Evolutionary conservation across 2,329 filamentous ascomycete genomes (phyloP).

Genomic region (Phaeosphaeriaceae sp.): DNA sequence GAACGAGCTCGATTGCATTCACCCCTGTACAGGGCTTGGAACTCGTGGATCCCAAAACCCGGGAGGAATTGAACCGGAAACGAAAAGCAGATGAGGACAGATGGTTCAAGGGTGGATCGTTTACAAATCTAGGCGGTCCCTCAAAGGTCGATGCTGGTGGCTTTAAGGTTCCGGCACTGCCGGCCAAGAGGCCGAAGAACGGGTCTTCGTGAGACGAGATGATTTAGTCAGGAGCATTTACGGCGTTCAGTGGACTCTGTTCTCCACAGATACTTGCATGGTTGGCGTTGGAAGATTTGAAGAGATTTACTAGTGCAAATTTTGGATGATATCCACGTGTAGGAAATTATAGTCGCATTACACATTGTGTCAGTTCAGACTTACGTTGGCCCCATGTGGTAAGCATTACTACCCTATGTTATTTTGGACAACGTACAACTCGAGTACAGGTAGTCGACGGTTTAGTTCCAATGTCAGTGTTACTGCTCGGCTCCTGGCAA

Average conservation of each 20-base stretch:
- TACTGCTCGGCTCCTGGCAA: too few species aligned
- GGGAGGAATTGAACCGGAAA: slow-evolving; percentile 87
- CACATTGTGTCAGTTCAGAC: not conserved
- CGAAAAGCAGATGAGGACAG: slow-evolving; percentile 91
- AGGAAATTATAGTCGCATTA: too few species aligned
- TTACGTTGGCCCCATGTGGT: not conserved
- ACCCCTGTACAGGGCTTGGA: slow-evolving; percentile 94
- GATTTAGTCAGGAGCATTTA: not conserved
- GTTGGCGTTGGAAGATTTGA: not conserved
- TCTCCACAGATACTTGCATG: not conserved
- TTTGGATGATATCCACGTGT: too few species aligned
- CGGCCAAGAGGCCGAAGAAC: slow-evolving; percentile 68
- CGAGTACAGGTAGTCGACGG: too few species aligned
- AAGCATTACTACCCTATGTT: not conserved
- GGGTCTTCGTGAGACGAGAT: slow-evolving; percentile 9
- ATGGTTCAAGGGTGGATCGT: slow-evolving; percentile 97
- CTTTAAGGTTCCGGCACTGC: slow-evolving; percentile 84
- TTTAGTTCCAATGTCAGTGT: too few species aligned
- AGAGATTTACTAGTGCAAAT: too few species aligned
- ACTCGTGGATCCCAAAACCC: slow-evolving; percentile 89
- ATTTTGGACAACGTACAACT: too few species aligned
- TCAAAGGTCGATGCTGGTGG: slow-evolving; percentile 63
- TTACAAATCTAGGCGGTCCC: slow-evolving; percentile 75
- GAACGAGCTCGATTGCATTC: slow-evolving; percentile 88
- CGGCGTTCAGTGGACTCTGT: not conserved